A percentile compares a stretch with the other conserved stretches of the same genome.
Evolutionary conservation across 805 yeast species (phyloP).

Genomic region (Cyberlindnera xishuangbannaensis): DNA sequence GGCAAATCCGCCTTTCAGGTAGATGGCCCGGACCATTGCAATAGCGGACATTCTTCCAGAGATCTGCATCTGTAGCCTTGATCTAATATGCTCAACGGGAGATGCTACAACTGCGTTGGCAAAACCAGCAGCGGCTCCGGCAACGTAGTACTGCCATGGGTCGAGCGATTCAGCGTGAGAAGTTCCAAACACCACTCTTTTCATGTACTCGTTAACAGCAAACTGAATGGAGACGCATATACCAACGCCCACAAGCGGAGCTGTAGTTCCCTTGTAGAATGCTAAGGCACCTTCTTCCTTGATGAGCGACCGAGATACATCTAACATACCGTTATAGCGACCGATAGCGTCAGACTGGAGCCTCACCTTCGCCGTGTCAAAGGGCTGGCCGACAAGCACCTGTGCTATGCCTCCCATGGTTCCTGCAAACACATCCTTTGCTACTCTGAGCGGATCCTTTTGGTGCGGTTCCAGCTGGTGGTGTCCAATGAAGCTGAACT

Average conservation of each 20-base stretch:
- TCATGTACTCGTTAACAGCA: conserved; percentile 92
- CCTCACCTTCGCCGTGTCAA: conserved; percentile 91
- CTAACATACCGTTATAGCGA: conserved; percentile 63
- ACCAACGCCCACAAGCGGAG: conserved; percentile 92
- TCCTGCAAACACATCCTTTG: conserved; percentile 51
- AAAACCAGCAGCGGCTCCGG: conserved; percentile 88
- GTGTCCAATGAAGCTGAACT: conserved; percentile 10
- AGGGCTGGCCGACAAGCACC: conserved; percentile 93
- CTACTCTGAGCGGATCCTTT: conserved; percentile 18
- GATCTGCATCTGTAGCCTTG: conserved; percentile 86
- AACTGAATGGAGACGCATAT: conserved; percentile 96
- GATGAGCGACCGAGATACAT: conserved; percentile 69
- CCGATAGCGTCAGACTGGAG: conserved; percentile 85
- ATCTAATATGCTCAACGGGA: conserved; percentile 94
- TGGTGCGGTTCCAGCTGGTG: conserved; percentile 2
- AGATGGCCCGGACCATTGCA: conserved; percentile 58
- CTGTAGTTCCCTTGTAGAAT: conserved; percentile 88
- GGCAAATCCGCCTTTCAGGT: conserved; percentile 43
- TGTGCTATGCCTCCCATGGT: conserved; percentile 96
- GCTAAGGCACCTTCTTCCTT: conserved; percentile 79
- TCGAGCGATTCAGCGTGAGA: conserved; percentile 36
- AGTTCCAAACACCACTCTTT: conserved; percentile 54
- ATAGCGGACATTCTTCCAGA: conserved; percentile 60
- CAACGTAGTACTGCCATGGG: conserved; percentile 62
- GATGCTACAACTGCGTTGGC: conserved; percentile 86